Conservation (phyloP, 768 basidiomycete species). For the Porphyrellus cyaneotinctus region DNA sequence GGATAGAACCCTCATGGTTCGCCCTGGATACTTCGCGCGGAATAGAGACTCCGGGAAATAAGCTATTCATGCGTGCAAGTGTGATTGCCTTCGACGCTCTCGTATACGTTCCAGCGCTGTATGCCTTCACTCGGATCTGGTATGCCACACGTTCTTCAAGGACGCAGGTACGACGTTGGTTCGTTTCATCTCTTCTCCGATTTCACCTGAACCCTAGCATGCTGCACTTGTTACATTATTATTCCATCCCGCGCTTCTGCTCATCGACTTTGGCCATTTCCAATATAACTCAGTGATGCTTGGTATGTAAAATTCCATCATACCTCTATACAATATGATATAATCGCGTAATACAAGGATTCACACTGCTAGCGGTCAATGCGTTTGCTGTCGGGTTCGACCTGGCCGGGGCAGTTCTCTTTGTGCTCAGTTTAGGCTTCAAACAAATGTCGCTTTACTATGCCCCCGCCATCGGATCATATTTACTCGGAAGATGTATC, state of each 20-base stretch:
- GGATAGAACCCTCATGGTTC: constrained; percentile 62
- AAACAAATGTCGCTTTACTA: constrained; percentile 98
- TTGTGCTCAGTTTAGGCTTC: constrained; percentile 84
- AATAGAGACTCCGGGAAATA: constrained; percentile 60
- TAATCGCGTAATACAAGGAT: constrained; percentile 39
- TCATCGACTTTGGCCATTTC: constrained; percentile 92
- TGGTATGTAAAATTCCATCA: constrained; percentile 41
- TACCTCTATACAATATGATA: neutral
- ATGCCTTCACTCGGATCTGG: constrained; percentile 64
- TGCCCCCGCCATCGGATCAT: constrained; percentile 87
- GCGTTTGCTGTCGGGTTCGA: constrained; percentile 69
- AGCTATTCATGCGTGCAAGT: constrained; percentile 75
- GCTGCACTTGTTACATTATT: constrained; percentile 66
- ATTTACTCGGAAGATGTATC: constrained; percentile 85
- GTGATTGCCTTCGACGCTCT: constrained; percentile 67
- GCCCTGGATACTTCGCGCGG: constrained; percentile 67
- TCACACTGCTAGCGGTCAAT: constrained; percentile 65
- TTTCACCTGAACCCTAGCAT: constrained; percentile 27
- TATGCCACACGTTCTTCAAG: constrained; percentile 66
- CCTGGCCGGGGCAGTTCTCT: constrained; percentile 68
- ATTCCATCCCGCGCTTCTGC: constrained; percentile 76
- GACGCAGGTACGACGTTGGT: constrained; percentile 56
- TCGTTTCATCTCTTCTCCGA: neutral
- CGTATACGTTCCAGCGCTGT: constrained; percentile 71
- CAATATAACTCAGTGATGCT: constrained; percentile 97